Evolutionary conservation across 371 early-diverging fungal species (phyloP), one percentile per base, ranked within the genome.

Genomic region (Mucor sp.): DNA sequence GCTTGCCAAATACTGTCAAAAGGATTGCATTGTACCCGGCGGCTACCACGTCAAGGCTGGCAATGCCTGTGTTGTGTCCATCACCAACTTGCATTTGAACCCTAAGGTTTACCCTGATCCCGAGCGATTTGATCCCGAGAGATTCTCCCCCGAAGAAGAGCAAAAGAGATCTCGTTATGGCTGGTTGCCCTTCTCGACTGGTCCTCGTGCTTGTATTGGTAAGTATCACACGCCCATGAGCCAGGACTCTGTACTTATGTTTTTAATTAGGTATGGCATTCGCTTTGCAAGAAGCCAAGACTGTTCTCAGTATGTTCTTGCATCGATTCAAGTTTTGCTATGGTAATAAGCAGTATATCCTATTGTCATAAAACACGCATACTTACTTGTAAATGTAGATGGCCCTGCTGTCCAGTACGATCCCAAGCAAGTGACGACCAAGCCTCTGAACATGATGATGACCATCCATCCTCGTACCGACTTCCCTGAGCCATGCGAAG

Each of bases 231-330:
- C 12, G 37, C 12, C 3, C 37, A 3, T 35, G 6, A 6, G 12
- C 3, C 3, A 12, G 12, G 6, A 12, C 19, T 23, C 4, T 11
- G 28, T 55, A 55, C 7, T 27, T 7, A 21, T 15, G 17, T 41
- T 4, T 14, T 17, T 14, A 6, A 15, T 25, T 23, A 61, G 55
- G 63, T 19, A 63, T 63, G 63, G 63, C 55, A 17, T 85, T 87
- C 67, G 85, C 87, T 12, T 65, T 85, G 6, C 83, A 84, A 74
- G 87, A 87, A 69, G 84, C 81, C 25, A 83, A 82, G 56, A 79
- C 82, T 2, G 85, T 83, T 5, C 55, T 85, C 28, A 75, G 81
- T 12, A 83, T 80, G 83, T 32, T 73, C n/a, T 60, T 83, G 39
- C 74, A 77, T 44, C 69, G 72, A 15, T 83, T 74, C 57, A 72